Evolutionary conservation across 2,329 filamentous ascomycete genomes (phyloP).

Genomic region (Penicillium sp.): DNA sequence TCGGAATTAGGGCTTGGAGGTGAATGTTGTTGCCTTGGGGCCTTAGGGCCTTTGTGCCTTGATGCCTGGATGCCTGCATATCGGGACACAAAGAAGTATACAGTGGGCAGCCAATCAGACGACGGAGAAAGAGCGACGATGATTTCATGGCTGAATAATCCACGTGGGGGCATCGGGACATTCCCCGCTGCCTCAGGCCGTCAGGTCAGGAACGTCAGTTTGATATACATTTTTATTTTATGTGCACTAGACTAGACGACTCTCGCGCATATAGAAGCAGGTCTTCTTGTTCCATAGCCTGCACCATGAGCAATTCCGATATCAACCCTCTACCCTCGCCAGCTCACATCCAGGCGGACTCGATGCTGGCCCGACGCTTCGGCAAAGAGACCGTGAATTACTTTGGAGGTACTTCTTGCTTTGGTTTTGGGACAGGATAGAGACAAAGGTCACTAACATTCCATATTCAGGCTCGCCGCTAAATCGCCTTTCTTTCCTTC

Average conservation of each 20-base stretch:
- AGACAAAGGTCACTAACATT: not conserved
- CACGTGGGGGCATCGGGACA: not conserved
- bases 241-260: too few relatives aligned
- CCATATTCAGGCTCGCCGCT: constrained; percentile 41
- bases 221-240: too few relatives aligned
- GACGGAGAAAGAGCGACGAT: too few relatives aligned
- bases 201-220: too few relatives aligned
- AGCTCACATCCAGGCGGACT: constrained; percentile 56
- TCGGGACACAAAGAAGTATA: too few relatives aligned
- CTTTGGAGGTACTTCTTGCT: constrained; percentile 40
- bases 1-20: too few relatives aligned
- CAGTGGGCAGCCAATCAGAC: too few relatives aligned
- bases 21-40: too few relatives aligned
- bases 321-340: constrained; percentile 47
- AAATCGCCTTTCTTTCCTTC: constrained; percentile 49
- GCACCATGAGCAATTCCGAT: constrained; percentile 9
- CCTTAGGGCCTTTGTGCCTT: too few relatives aligned
- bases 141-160: not conserved
- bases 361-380: constrained; percentile 48
- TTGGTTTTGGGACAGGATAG: not conserved
- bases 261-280: not conserved
- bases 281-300: not conserved
- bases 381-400: constrained; percentile 50
- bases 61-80: too few relatives aligned
- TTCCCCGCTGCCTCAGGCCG: too few relatives aligned